Percentiles rank a stretch among this genome's conserved stretches.
phyloP scores from a whole-genome alignment of 2,329 filamentous ascomycete genomes.

The Cladorrhinum sp. region DNA sequence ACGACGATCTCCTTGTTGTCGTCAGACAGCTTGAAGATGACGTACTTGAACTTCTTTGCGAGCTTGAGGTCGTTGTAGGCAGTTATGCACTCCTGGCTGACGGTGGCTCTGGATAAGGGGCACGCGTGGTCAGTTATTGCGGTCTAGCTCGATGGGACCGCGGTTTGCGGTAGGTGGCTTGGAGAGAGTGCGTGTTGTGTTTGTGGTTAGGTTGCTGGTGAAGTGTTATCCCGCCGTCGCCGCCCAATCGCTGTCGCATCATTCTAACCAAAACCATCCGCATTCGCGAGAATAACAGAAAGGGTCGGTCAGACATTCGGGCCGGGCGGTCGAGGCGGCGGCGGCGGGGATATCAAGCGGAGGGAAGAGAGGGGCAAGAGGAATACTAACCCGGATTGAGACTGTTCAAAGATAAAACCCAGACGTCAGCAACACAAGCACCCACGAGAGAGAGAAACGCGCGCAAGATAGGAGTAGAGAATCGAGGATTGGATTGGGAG shows the following conservation, averaged over 20 bases:
- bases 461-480: neutral
- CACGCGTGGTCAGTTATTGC: neutral
- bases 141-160: neutral
- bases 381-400: constrained; percentile 64
- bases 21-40: constrained; percentile 85
- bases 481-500: neutral
- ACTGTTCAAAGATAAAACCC: constrained; percentile 39
- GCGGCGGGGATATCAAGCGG: neutral
- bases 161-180: neutral
- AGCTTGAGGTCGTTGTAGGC: constrained; percentile 82
- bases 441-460: neutral
- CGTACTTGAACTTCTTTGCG: constrained; percentile 76
- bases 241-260: neutral
- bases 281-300: neutral
- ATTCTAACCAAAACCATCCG: neutral
- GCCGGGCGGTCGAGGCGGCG: neutral
- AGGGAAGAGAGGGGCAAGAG: constrained; percentile 9
- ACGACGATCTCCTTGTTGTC: constrained; percentile 79
- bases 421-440: constrained; percentile 14
- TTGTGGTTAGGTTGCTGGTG: no score
- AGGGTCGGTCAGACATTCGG: neutral
- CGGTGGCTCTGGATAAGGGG: constrained; percentile 57
- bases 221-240: neutral
- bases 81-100: constrained; percentile 67
- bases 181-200: neutral